phyloP scores from a whole-genome alignment of 2,329 filamentous ascomycete species.

The Ramichloridium luteum region DNA sequence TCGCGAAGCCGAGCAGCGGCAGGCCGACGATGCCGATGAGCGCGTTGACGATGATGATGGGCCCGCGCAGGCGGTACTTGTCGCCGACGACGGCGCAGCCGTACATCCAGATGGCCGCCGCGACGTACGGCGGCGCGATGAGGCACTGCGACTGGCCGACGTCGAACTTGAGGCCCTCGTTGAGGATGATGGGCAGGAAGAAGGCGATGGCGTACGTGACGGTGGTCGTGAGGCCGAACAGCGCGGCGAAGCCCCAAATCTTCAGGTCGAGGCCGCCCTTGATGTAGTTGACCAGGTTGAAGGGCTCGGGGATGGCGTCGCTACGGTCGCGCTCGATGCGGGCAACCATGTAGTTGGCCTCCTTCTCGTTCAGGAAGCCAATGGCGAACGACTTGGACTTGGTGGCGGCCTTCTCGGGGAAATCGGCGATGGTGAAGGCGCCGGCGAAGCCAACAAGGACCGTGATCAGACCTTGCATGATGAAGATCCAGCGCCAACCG shows the following conservation, averaged over 20 bases:
- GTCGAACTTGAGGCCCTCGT: conserved; percentile 25
- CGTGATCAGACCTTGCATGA: conserved; percentile 33
- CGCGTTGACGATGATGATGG: conserved; percentile 25
- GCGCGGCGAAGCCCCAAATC: conserved; percentile 42
- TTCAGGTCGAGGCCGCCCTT: conserved; percentile 36
- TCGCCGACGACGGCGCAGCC: conserved; percentile 21
- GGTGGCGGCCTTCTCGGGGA: conserved; percentile 30
- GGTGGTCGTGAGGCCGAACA: conserved; percentile 48
- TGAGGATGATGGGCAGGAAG: conserved; percentile 28
- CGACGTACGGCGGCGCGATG: conserved; percentile 21
- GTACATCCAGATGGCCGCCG: conserved; percentile 27
- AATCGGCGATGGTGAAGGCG: conserved; percentile 35
- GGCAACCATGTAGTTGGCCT: conserved; percentile 38
- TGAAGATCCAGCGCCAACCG: conserved; percentile 35
- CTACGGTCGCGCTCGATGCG: conserved; percentile 14
- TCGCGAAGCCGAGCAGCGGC: conserved; percentile 23
- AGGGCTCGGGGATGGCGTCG: conserved; percentile 28
- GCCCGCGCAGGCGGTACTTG: conserved; percentile 24
- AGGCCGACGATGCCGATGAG: conserved; percentile 23
- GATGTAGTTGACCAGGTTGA: conserved; percentile 28
- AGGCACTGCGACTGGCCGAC: conserved; percentile 21
- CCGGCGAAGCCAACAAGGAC: conserved; percentile 28
- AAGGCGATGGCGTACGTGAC: conserved; percentile 25
- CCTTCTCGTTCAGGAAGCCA: conserved; percentile 34
- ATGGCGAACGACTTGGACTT: conserved; percentile 23